phyloP scores from a whole-genome alignment of 805 yeast genomes.

The Metschnikowia matae region DNA sequence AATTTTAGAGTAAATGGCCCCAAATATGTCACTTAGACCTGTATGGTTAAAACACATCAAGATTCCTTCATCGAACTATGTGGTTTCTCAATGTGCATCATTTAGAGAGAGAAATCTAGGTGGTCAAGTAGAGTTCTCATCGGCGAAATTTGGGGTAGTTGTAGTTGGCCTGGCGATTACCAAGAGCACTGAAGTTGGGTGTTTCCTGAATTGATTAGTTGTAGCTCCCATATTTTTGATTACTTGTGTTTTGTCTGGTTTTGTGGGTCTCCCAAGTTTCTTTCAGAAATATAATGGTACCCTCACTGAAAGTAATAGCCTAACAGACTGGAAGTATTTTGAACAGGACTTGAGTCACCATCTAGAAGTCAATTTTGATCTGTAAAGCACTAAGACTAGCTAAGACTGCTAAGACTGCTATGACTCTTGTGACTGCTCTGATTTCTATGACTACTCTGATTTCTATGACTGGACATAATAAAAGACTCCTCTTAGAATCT shows the following conservation, averaged over 20 bases:
- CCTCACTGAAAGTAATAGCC: not conserved
- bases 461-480: no score
- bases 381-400: no score
- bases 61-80: constrained; percentile 42
- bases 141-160: not conserved
- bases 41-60: constrained; percentile 64
- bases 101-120: no score
- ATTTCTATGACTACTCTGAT: no score
- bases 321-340: not conserved
- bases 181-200: not conserved
- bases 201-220: not conserved
- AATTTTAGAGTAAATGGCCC: constrained; percentile 53
- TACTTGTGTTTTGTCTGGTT: not conserved
- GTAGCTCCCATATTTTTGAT: not conserved
- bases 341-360: not conserved
- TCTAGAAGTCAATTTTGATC: not conserved
- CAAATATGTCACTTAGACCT: constrained; percentile 52
- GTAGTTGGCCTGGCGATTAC: not conserved
- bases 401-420: no score
- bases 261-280: not conserved
- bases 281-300: not conserved
- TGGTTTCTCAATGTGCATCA: constrained; percentile 48
- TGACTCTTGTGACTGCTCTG: no score
- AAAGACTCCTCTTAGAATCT: no score
- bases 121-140: not conserved